phyloP scores from a whole-genome alignment of 176 grass and related monocot species.

The Eragrostis curvula region DNA sequence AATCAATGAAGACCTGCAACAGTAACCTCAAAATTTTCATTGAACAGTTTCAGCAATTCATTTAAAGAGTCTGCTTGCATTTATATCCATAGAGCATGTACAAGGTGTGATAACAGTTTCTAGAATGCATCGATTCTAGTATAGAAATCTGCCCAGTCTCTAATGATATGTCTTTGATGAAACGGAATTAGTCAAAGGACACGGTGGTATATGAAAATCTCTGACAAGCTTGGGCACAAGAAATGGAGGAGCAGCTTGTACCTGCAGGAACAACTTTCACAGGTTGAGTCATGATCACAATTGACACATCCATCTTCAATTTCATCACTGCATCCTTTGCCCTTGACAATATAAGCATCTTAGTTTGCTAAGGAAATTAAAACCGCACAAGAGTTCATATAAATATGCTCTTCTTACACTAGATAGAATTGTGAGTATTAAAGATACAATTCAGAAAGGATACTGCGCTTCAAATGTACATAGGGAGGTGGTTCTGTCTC shows the following conservation, averaged over 20 bases:
- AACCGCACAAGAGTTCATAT: constrained; percentile 6
- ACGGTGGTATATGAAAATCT: background rate
- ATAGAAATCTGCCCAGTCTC: background rate
- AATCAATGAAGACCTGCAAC: constrained; percentile 63
- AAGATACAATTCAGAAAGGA: constrained; percentile 51
- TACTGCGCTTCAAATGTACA: constrained; percentile 81
- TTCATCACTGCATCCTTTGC: constrained; percentile 51
- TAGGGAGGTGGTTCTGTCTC: constrained; percentile 64
- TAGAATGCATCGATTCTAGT: constrained; percentile 17
- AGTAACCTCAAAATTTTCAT: background rate
- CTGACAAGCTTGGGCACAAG: background rate
- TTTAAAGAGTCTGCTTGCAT: background rate
- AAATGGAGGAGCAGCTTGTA: constrained; percentile 31
- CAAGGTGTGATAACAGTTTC: background rate
- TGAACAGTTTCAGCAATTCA: background rate
- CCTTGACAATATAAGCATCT: constrained; percentile 94
- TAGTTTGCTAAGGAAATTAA: constrained; percentile 34
- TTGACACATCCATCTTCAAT: constrained; percentile 65
- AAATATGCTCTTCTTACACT: background rate
- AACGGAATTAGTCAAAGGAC: background rate
- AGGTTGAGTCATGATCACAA: constrained; percentile 68
- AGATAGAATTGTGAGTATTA: background rate
- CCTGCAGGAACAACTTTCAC: constrained; percentile 91
- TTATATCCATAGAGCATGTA: constrained; percentile 12
- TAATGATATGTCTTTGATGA: background rate